Conservation (phyloP, 164 flowering plant species). For the Chimonanthus praecox region DNA sequence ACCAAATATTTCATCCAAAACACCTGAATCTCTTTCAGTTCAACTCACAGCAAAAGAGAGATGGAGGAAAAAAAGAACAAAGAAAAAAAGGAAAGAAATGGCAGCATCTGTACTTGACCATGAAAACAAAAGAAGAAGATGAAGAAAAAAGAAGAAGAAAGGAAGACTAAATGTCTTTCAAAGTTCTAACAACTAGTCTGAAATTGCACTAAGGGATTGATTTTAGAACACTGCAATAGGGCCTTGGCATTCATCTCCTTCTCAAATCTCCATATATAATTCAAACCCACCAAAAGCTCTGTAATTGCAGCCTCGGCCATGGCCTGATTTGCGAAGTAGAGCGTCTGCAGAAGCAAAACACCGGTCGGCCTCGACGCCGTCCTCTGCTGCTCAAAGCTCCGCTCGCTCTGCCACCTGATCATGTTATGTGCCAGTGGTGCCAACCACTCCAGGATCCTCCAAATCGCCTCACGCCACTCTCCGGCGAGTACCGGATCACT, state of each 20-base stretch:
- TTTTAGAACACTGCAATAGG: slow-evolving; percentile 44
- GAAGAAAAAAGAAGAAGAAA: neutral
- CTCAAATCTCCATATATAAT: slow-evolving; percentile 92
- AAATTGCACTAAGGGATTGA: slow-evolving; percentile 6
- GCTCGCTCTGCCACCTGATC: slow-evolving; percentile 93
- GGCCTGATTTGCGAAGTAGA: slow-evolving; percentile 70
- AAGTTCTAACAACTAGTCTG: neutral
- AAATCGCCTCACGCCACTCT: slow-evolving; percentile 80
- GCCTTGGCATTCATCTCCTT: slow-evolving; percentile 90
- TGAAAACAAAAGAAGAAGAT: neutral
- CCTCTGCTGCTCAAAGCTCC: slow-evolving; percentile 88
- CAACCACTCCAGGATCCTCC: slow-evolving; percentile 76
- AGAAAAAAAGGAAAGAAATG: neutral
- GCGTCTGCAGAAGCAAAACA: slow-evolving; percentile 72
- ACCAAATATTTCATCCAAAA: neutral
- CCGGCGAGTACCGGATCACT: slow-evolving; percentile 66
- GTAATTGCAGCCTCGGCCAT: slow-evolving; percentile 94
- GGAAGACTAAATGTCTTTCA: too few relatives aligned
- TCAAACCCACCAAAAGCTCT: slow-evolving; percentile 85
- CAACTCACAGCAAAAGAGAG: neutral
- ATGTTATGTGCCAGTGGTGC: slow-evolving; percentile 84
- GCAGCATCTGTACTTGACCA: neutral
- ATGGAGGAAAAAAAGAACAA: neutral
- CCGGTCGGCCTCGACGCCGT: slow-evolving; percentile 32
- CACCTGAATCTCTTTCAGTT: neutral